phyloP scores from a whole-genome alignment of 352 stramenopile genomes.

The Phytophthora kernoviae region DNA sequence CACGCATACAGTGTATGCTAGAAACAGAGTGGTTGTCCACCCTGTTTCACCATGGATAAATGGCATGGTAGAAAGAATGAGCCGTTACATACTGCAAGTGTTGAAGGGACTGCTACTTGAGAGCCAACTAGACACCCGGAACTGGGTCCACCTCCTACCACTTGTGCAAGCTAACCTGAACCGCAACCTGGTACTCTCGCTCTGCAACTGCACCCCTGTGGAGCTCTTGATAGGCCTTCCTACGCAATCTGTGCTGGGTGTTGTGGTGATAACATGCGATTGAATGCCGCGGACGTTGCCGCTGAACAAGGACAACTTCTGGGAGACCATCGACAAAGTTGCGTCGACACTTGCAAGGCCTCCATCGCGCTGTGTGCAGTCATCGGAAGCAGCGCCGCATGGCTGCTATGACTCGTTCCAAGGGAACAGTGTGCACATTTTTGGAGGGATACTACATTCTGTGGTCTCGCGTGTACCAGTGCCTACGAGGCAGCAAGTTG shows the following conservation, averaged over 20 bases:
- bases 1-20: too few species aligned
- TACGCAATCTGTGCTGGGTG: not conserved
- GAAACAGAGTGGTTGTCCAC: too few species aligned
- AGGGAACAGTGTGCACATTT: constrained; percentile 16
- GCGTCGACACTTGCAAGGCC: not conserved
- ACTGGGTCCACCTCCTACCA: constrained; percentile 17
- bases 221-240: constrained; percentile 7
- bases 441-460: constrained; percentile 13
- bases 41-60: too few species aligned
- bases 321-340: not conserved
- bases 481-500: constrained; percentile 7
- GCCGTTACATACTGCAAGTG: constrained; percentile 13
- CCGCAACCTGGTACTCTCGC: not conserved
- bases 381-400: not conserved
- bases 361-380: constrained; percentile 4
- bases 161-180: constrained; percentile 8
- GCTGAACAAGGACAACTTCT: not conserved
- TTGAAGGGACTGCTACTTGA: constrained; percentile 8
- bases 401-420: constrained; percentile 9
- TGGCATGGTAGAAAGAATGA: constrained; percentile 4
- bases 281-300: constrained; percentile 1
- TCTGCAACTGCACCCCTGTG: constrained; percentile 10
- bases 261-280: too few species aligned
- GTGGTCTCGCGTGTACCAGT: constrained; percentile 13
- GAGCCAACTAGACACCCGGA: constrained; percentile 4